A percentile compares a stretch with the other conserved stretches of the same genome.
Evolutionary conservation across 2,329 filamentous ascomycete genomes (phyloP).

Genomic region (Colletotrichum tropicale): DNA sequence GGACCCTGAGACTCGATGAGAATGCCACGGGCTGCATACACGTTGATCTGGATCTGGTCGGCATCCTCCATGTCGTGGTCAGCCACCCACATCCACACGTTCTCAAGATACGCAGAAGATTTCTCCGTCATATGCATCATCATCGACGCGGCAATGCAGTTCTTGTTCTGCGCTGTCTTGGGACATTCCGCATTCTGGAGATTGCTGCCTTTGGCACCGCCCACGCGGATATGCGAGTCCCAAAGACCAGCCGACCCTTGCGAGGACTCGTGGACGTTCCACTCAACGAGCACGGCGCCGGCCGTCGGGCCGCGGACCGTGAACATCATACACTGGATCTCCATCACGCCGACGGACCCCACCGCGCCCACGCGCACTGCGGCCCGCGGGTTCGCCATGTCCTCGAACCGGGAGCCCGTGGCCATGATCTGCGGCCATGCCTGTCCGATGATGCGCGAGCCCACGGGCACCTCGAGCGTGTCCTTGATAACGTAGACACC

Average conservation of each 20-base stretch:
- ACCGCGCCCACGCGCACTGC: too few relatives aligned
- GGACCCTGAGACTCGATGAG: slow-evolving; percentile 33
- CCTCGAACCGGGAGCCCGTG: too few relatives aligned
- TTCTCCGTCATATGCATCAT: slow-evolving; percentile 45
- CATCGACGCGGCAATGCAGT: slow-evolving; percentile 42
- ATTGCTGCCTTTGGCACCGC: slow-evolving; percentile 27
- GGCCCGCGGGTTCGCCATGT: too few relatives aligned
- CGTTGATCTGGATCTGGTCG: slow-evolving; percentile 29
- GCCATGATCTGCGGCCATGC: too few relatives aligned
- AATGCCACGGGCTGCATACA: slow-evolving; percentile 40
- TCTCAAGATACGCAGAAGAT: slow-evolving; percentile 30
- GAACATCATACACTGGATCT: slow-evolving; percentile 50
- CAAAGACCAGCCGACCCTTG: slow-evolving; percentile 37
- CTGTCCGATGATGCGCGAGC: too few relatives aligned
- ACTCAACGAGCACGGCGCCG: slow-evolving; percentile 68
- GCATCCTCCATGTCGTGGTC: slow-evolving; percentile 60
- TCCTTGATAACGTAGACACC: too few relatives aligned
- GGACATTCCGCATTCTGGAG: slow-evolving; percentile 25
- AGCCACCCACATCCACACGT: slow-evolving; percentile 70
- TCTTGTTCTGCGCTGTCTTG: not conserved
- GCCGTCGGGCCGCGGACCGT: slow-evolving; percentile 62
- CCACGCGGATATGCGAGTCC: slow-evolving; percentile 63
- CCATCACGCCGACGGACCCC: too few relatives aligned
- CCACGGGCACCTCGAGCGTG: too few relatives aligned
- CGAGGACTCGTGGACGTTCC: slow-evolving; percentile 56